A percentile compares a stretch with the other conserved stretches of the same genome.
Evolutionary conservation across 192 early-diverging fungal genomes (phyloP).

Genomic region (Coemansia sp.): DNA sequence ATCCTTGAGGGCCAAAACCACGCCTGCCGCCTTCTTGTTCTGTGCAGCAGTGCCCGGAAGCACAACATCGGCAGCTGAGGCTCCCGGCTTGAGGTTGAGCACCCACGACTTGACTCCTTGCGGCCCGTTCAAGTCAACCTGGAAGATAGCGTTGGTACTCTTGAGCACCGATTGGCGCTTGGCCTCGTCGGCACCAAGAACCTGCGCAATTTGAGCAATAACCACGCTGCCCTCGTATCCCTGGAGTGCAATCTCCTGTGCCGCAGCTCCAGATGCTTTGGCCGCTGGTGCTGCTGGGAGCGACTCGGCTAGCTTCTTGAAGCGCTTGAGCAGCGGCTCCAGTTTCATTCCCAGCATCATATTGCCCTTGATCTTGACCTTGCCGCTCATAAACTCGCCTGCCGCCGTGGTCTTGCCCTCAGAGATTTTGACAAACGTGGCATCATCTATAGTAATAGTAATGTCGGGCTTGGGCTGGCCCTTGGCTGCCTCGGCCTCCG

Average conservation of each 20-base stretch:
- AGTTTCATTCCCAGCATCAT: slow-evolving; percentile 76
- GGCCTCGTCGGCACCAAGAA: slow-evolving; percentile 60
- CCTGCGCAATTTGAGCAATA: slow-evolving; percentile 66
- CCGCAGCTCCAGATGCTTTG: slow-evolving; percentile 11
- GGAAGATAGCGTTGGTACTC: slow-evolving; percentile 83
- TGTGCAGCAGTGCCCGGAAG: slow-evolving; percentile 56
- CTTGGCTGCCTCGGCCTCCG: slow-evolving; percentile 56
- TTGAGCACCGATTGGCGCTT: slow-evolving; percentile 66
- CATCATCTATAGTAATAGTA: slow-evolving; percentile 70
- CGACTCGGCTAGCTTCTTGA: slow-evolving; percentile 55
- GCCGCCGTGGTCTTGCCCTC: slow-evolving; percentile 83
- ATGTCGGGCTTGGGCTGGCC: slow-evolving; percentile 76
- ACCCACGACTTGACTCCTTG: slow-evolving; percentile 76
- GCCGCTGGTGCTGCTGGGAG: slow-evolving; percentile 19
- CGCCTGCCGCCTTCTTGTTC: slow-evolving; percentile 69
- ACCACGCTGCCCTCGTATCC: slow-evolving; percentile 79
- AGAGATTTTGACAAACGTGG: slow-evolving; percentile 78
- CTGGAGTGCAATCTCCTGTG: slow-evolving; percentile 55
- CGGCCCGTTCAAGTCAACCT: slow-evolving; percentile 78
- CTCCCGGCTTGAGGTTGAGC: slow-evolving; percentile 81
- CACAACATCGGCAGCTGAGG: slow-evolving; percentile 60
- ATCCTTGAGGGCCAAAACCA: slow-evolving; percentile 71
- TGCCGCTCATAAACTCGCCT: slow-evolving; percentile 90
- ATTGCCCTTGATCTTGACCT: slow-evolving; percentile 80
- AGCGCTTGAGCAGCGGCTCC: slow-evolving; percentile 62